A percentile compares a stretch with the other conserved stretches of the same genome.
These are phyloP conservation scores for Ammopiptanthus mongolicus DNA, from an alignment of 306 rosid species.

Conservation along the genomic window DNA sequence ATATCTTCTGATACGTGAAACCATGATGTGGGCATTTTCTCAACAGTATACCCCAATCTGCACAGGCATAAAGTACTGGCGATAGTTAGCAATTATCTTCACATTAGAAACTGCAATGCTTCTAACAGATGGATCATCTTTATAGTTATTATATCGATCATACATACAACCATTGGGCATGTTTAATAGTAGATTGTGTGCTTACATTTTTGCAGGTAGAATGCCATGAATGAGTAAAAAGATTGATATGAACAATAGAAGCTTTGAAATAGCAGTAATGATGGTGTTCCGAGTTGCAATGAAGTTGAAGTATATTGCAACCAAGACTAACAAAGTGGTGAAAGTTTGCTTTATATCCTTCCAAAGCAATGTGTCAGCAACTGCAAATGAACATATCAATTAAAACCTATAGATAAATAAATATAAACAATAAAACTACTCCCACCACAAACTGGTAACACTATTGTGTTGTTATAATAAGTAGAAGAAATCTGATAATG, in stretches of 20 bases:
- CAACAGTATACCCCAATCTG: slow-evolving; percentile 75
- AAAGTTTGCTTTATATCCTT: slow-evolving; percentile 78
- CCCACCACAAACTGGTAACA: not conserved
- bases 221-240: slow-evolving; percentile 57
- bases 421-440: slow-evolving; percentile 2
- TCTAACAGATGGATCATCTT: slow-evolving; percentile 22
- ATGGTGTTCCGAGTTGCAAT: slow-evolving; percentile 63
- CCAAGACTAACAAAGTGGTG: slow-evolving; percentile 49
- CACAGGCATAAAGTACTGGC: slow-evolving; percentile 20
- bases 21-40: slow-evolving; percentile 66
- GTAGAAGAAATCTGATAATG: not conserved
- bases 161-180: not conserved
- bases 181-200: slow-evolving; percentile 4
- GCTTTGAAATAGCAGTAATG: slow-evolving; percentile 62
- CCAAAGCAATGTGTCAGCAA: slow-evolving; percentile 95
- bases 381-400: slow-evolving; percentile 45
- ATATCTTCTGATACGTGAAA: slow-evolving; percentile 73
- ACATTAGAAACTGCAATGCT: slow-evolving; percentile 8
- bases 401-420: slow-evolving; percentile 7
- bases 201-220: slow-evolving; percentile 81
- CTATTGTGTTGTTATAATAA: not conserved
- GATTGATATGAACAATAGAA: slow-evolving; percentile 45
- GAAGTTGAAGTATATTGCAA: slow-evolving; percentile 76
- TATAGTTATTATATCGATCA: slow-evolving; percentile 5
- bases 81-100: slow-evolving; percentile 23